Percentiles rank a stretch among this genome's conserved stretches.
Conservation (phyloP, 1,284 basidiomycete species). For the Vanrija pseudolonga region DNA sequence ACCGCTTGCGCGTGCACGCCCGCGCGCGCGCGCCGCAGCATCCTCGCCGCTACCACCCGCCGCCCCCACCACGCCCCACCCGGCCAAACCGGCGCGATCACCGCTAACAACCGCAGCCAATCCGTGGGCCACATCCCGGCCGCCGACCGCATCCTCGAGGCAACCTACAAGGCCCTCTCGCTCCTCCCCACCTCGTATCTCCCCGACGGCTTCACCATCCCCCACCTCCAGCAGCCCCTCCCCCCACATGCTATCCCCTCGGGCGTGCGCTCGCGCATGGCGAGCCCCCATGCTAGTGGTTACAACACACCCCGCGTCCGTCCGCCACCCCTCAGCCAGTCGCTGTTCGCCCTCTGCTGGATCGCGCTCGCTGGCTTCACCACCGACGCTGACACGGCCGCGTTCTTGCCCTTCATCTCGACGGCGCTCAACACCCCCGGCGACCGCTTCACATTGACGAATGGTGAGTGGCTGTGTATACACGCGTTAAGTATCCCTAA, state of each 20-base stretch:
- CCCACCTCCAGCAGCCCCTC: constrained; percentile 6
- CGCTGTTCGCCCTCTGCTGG: constrained; percentile 37
- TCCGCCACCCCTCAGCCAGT: constrained; percentile 21
- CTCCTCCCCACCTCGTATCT: constrained; percentile 29
- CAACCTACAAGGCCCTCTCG: constrained; percentile 39
- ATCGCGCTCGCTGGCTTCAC: constrained; percentile 39
- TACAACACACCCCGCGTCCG: constrained; percentile 9
- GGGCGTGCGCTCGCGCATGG: constrained; percentile 1
- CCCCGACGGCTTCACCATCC: constrained; percentile 21
- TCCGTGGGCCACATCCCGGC: constrained; percentile 34
- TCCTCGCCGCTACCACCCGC: neutral
- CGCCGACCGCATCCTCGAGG: constrained; percentile 34
- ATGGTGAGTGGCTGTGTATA: constrained; percentile 26
- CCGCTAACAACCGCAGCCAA: constrained; percentile 20
- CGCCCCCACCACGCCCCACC: neutral
- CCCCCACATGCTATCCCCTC: neutral
- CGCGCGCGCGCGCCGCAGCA: too few relatives aligned
- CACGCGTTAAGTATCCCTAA: neutral
- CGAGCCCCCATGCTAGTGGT: constrained; percentile 6
- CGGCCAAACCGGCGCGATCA: neutral
- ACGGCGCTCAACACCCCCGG: constrained; percentile 15
- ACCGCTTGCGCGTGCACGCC: too few relatives aligned
- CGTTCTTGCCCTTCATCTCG: constrained; percentile 23
- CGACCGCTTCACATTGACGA: constrained; percentile 30
- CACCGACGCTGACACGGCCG: constrained; percentile 22